Evolutionary conservation across 139 green algal species (phyloP).

Genomic region (Helicosporidium sp.): DNA sequence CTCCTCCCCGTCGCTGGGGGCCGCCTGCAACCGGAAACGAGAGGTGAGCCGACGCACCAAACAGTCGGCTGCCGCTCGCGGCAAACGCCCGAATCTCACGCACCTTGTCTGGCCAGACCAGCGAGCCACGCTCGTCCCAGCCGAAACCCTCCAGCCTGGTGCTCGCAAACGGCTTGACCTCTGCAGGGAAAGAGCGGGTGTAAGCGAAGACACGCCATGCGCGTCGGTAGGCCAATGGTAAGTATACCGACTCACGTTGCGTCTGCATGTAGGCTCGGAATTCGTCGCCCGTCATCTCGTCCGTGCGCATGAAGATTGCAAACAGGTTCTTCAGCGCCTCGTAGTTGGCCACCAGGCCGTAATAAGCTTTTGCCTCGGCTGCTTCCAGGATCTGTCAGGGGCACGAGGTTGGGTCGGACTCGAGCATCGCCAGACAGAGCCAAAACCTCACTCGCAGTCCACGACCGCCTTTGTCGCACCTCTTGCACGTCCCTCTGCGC

Average conservation of each 20-base stretch:
- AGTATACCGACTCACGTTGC: no score
- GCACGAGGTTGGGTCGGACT: not conserved
- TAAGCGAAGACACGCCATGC: not conserved
- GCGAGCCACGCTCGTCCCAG: slow-evolving; percentile 17
- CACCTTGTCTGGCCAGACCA: slow-evolving; percentile 20
- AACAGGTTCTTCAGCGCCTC: slow-evolving; percentile 24
- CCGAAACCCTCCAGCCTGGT: slow-evolving; percentile 22
- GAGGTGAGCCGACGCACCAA: no score
- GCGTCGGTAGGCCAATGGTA: no score
- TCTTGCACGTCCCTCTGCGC: slow-evolving; percentile 26
- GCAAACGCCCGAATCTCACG: no score
- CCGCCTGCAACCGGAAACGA: not conserved
- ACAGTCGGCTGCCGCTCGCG: no score
- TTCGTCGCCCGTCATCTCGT: no score
- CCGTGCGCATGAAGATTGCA: no score
- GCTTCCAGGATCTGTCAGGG: slow-evolving; percentile 26
- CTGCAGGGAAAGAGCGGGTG: not conserved
- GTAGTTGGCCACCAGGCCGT: slow-evolving; percentile 66
- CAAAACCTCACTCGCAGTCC: no score
- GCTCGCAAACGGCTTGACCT: slow-evolving; percentile 10
- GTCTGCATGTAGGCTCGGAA: no score
- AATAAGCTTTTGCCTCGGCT: slow-evolving; percentile 74
- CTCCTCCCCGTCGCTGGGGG: not conserved
- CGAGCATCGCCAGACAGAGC: no score
- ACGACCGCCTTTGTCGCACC: no score